Base-by-base conservation (phyloP, 129 eudicot genomes). In the Flaveria trinervia region DNA sequence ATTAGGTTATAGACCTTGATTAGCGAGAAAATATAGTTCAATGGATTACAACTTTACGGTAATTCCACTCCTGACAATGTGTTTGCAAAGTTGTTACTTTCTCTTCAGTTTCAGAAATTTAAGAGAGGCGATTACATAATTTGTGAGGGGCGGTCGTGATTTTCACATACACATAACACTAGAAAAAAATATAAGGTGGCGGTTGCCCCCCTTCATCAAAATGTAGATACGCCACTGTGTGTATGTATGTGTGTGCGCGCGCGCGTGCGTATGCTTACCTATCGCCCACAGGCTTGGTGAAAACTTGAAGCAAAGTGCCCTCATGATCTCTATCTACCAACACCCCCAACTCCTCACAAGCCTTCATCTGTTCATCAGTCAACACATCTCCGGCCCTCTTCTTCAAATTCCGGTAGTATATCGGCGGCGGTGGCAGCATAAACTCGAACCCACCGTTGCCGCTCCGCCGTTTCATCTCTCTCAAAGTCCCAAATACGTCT, bases 261-360 rank as follows among this genome's bases (percentile, higher is more conserved):
- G 6, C n/a, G 1, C 45, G 11, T 1, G 18, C 36, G 65, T 39
- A 39, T 22, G 0, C 18, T 48, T 84, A 91, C 97, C 99, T 88
- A 65, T 89, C 96, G 39, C 99, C 99, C 62, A 91, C 76, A 22
- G 99, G 97, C 79, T 86, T 88, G 66, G 92, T 95, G 82, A 95
- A 91, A 52, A 91, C 83, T 81, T 95, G 99, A 43, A 95, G 94
- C 91, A 95, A 75, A 77, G 92, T 89, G 20, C 97, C 99, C 69
- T 95, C 94, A 57, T 92, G 89, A 86, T 91, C 97, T 77, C 84
- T 91, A 70, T 95, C 99, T 10, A 88, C 96, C 92, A 95, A 75
- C 56, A 95, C 85, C 77, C 99, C 99, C 82, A 95, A 79, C 70
- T 89, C 89, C 65, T 95, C 96, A 79, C 99, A 95, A 84, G 78